Base-by-base conservation (phyloP, 2,329 filamentous ascomycete species). In the Scleromitrula shiraiana region DNA sequence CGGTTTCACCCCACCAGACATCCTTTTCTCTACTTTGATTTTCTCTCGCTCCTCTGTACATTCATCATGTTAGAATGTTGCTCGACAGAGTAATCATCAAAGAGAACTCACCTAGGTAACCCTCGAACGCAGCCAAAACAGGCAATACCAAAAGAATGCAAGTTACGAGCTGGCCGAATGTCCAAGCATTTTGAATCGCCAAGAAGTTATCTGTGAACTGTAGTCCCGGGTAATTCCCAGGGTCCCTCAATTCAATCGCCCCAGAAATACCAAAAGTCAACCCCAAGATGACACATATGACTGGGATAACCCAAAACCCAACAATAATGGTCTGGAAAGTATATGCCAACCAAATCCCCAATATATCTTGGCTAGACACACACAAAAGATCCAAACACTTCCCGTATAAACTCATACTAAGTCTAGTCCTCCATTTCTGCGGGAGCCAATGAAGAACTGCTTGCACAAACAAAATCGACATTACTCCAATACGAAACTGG, bases 121-220 rank as follows among this genome's bases (percentile, higher is more conserved):
- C 42, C 17, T 45, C 32, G n/a, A 45, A 14, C n/a, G 32, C 42
- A 15, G 42, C 33, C 24, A 45, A 27, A n/a, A 38, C 3, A 2
- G 42, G 42, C 26, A 45, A 22, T 3, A 38, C 3, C 17, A 45
- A 22, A 15, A 45, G 33, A 17, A 45, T 45, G 15, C 32, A 37
- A 2, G 42, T 26, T 27, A 45, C 32, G 3, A 45, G 26, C 14
- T 45, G 42, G 5, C 42, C 42, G 23, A 45, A 45, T 29, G 24
- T 45, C 42, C 42, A 45, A n/a, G 33, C 17, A 23, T 38, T 38
- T 8, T 45, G 42, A 8, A 22, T 23, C n/a, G n/a, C n/a, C 15
- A 45, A 10, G 14, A 45, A 45, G 19, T 45, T 24, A 24, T 45
- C 33, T n/a, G 33, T 24, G 19, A 29, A 12, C n/a, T 38, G 8